Conservation (phyloP, 2,329 filamentous ascomycete species). For the Monilinia aucupariae region DNA sequence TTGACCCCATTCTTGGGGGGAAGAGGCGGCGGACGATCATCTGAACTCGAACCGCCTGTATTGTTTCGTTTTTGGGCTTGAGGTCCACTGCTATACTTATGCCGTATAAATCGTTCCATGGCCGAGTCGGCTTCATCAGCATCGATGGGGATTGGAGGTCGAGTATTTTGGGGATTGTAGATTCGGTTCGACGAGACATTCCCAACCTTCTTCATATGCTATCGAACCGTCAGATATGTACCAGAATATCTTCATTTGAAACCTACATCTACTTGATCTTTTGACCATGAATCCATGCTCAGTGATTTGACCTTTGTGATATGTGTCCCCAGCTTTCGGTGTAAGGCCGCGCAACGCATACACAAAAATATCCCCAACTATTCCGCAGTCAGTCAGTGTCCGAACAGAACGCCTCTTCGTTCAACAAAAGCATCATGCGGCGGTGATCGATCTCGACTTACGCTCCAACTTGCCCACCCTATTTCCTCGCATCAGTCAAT, state of each 20-base stretch:
- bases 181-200: conserved; percentile 80
- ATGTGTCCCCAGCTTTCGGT: conserved; percentile 94
- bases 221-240: conserved; percentile 22
- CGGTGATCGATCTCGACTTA: conserved; percentile 25
- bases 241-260: not conserved
- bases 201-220: conserved; percentile 94
- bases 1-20: conserved; percentile 54
- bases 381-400: conserved; percentile 24
- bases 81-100: conserved; percentile 73
- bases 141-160: conserved; percentile 80
- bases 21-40: conserved; percentile 51
- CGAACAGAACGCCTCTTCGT: not conserved
- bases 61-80: conserved; percentile 43
- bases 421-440: not conserved
- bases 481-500: conserved; percentile 1
- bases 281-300: conserved; percentile 96
- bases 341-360: conserved; percentile 92
- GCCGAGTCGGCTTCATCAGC: conserved; percentile 87
- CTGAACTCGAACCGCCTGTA: conserved; percentile 44
- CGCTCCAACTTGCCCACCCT: conserved; percentile 38
- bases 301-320: conserved; percentile 98
- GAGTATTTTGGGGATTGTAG: conserved; percentile 81
- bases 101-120: conserved; percentile 91
- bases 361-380: conserved; percentile 94
- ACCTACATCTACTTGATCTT: conserved; percentile 89